phyloP scores from a whole-genome alignment of 345 rosid genomes.

The Populus deltoides region DNA sequence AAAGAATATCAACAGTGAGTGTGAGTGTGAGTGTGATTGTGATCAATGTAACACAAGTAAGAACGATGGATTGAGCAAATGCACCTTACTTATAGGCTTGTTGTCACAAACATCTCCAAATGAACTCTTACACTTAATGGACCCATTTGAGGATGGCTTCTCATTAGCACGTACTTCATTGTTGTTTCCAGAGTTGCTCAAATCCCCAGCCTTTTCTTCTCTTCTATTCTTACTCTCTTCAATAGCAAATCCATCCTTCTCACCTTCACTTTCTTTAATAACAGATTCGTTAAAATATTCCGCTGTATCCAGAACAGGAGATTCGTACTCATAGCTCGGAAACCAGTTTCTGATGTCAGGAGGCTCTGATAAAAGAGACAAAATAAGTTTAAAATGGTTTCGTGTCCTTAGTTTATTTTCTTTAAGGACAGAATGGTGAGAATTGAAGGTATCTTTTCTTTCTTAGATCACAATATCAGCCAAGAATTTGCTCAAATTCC shows the following conservation, averaged over 20 bases:
- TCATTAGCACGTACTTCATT: conserved; percentile 4
- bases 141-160: not conserved
- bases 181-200: not conserved
- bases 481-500: conserved; percentile 2
- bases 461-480: not conserved
- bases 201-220: conserved; percentile 10
- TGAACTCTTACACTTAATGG: not conserved
- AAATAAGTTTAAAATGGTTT: conserved; percentile 17
- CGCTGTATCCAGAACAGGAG: conserved; percentile 43
- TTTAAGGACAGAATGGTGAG: not conserved
- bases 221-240: conserved; percentile 6
- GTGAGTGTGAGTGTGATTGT: not conserved
- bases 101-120: not conserved
- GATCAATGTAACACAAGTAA: not conserved
- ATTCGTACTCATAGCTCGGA: conserved; percentile 61
- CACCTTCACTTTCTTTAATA: conserved; percentile 27
- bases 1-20: not conserved
- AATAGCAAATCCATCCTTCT: conserved; percentile 16
- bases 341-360: conserved; percentile 58
- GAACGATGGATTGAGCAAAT: not conserved
- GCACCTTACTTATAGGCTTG: conserved; percentile 15
- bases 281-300: conserved; percentile 32
- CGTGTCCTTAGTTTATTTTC: not conserved
- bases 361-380: conserved; percentile 44
- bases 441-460: not conserved